phyloP scores from a whole-genome alignment of 2,329 filamentous ascomycete genomes.

The Paecilomyces niveus region DNA sequence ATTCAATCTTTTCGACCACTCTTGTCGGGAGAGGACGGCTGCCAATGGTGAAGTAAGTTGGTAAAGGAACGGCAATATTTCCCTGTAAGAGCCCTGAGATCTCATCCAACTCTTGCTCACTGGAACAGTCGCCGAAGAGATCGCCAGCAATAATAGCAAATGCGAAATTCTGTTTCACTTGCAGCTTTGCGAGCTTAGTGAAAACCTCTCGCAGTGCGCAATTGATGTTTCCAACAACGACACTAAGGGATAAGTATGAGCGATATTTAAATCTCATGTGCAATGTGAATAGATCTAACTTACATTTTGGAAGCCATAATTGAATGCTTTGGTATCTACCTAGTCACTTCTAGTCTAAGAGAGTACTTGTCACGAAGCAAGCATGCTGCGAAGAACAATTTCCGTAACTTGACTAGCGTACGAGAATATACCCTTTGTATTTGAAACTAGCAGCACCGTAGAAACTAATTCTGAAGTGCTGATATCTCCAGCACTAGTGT shows the following conservation, averaged over 20 bases:
- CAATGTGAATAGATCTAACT: conserved; percentile 13
- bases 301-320: conserved; percentile 54
- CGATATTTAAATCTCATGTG: conserved; percentile 1
- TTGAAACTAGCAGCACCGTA: not conserved
- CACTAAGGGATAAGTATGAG: conserved; percentile 24
- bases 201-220: conserved; percentile 72
- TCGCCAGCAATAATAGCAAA: conserved; percentile 81
- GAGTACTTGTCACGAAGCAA: not conserved
- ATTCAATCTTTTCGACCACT: conserved; percentile 66
- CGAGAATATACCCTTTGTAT: not conserved
- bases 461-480: not conserved
- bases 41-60: conserved; percentile 87
- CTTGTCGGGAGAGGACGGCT: conserved; percentile 61
- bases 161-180: conserved; percentile 80
- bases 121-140: conserved; percentile 57
- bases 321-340: not conserved
- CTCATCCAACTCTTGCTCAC: conserved; percentile 48
- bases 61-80: conserved; percentile 65
- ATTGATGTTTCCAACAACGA: conserved; percentile 76
- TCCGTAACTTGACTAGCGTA: not conserved
- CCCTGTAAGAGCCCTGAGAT: conserved; percentile 63
- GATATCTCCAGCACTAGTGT: not conserved
- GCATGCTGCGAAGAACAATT: not conserved
- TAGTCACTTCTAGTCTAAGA: not conserved
- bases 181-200: conserved; percentile 69